These are phyloP conservation scores for Setaria viridis DNA, from an alignment of 202 grass and related monocot genomes.

Conservation along the genomic window DNA sequence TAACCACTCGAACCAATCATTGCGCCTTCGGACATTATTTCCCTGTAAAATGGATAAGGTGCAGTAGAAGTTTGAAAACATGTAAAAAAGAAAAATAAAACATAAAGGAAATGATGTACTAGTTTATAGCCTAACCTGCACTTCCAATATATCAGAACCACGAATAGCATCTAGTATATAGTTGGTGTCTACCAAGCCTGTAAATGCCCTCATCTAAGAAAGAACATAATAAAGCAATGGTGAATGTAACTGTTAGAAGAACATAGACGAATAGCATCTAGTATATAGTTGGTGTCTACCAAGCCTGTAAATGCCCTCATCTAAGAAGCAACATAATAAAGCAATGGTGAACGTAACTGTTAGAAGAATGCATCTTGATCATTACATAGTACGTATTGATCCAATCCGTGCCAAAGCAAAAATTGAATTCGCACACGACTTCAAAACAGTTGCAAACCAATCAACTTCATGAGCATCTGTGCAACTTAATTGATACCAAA, in stretches of 20 bases:
- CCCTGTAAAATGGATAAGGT: conserved; percentile 40
- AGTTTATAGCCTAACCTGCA: conserved; percentile 42
- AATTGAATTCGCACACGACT: background rate
- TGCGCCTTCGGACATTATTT: conserved; percentile 63
- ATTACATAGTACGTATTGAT: background rate
- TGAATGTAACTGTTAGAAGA: background rate
- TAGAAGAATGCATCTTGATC: background rate
- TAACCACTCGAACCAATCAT: conserved; percentile 74
- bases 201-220: conserved; percentile 53
- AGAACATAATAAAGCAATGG: background rate
- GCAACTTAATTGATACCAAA: conserved; percentile 1
- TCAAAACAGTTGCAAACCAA: background rate
- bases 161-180: conserved; percentile 59
- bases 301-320: conserved; percentile 43
- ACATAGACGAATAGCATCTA: conserved; percentile 41
- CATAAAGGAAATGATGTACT: background rate
- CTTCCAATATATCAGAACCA: conserved; percentile 53
- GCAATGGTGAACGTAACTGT: background rate
- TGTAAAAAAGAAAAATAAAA: conserved; percentile 17
- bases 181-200: conserved; percentile 42
- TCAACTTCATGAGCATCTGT: background rate
- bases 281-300: conserved; percentile 54
- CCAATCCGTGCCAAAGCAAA: background rate
- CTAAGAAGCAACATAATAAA: conserved; percentile 34
- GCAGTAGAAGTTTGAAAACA: conserved; percentile 25